Evolutionary conservation across 2,329 filamentous ascomycete species (phyloP).

Genomic region (Alternaria sp.): DNA sequence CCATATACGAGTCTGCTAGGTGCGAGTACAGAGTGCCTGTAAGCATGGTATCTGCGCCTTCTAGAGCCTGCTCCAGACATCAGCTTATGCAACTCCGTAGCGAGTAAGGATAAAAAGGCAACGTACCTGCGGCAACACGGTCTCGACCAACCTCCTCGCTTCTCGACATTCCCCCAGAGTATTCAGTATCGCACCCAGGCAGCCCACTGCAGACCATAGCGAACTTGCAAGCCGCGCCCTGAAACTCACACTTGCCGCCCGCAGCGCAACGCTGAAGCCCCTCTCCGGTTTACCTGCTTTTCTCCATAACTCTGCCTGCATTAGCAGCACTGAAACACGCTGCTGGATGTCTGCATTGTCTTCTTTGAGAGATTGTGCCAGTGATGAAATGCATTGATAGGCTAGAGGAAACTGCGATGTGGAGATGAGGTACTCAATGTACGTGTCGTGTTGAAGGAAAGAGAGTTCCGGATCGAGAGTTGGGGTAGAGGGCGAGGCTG

Average conservation of each 20-base stretch:
- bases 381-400: conserved; percentile 60
- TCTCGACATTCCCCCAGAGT: conserved; percentile 73
- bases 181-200: conserved; percentile 71
- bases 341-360: conserved; percentile 69
- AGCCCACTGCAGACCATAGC: conserved; percentile 75
- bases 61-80: conserved; percentile 56
- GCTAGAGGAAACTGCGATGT: conserved; percentile 61
- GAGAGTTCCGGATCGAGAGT: conserved; percentile 63
- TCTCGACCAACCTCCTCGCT: conserved; percentile 68
- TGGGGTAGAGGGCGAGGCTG: conserved; percentile 46
- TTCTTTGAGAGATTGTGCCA: conserved; percentile 58
- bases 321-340: conserved; percentile 72
- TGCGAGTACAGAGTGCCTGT: conserved; percentile 71
- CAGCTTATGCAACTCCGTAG: neutral
- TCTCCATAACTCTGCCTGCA: conserved; percentile 74
- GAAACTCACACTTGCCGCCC: conserved; percentile 76
- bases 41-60: conserved; percentile 68
- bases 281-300: conserved; percentile 72
- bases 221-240: conserved; percentile 70
- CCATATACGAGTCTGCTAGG: conserved; percentile 80
- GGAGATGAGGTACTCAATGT: conserved; percentile 65
- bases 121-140: conserved; percentile 72
- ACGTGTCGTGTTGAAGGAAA: conserved; percentile 64
- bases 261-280: conserved; percentile 77
- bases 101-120: neutral